Evolutionary conservation across 805 yeast genomes (phyloP).

Genomic region (Kazachstania africana): DNA sequence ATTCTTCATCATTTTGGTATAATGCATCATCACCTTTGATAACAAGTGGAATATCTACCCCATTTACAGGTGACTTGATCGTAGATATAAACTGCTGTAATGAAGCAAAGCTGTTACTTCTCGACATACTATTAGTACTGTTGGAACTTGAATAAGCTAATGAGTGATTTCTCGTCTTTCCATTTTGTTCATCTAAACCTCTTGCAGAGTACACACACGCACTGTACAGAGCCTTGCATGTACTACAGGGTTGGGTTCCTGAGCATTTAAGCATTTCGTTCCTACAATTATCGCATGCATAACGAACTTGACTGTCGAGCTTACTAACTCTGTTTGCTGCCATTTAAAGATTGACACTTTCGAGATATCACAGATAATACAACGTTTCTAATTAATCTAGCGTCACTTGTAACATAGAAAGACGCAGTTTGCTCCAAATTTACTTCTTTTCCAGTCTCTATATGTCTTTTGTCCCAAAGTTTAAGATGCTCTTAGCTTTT

Average conservation of each 20-base stretch:
- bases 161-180: neutral
- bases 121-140: no score
- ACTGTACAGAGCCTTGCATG: conserved; percentile 23
- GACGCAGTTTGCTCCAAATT: no score
- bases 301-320: conserved; percentile 6
- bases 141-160: neutral
- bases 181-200: neutral
- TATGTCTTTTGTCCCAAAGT: no score
- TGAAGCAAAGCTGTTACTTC: neutral
- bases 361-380: no score
- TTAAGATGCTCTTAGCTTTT: no score
- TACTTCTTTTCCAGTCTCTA: no score
- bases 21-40: conserved; percentile 1
- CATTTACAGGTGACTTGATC: no score
- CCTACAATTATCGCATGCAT: conserved; percentile 26
- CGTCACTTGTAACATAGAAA: no score
- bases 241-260: conserved; percentile 23
- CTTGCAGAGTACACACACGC: conserved; percentile 15
- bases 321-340: no score
- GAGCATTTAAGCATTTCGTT: conserved; percentile 25
- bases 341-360: no score
- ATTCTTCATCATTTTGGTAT: conserved; percentile 12
- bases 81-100: no score
- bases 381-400: no score
- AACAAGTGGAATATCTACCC: conserved; percentile 1